Evolutionary conservation across 495 filamentous ascomycete species (phyloP), one percentile per base, ranked within the genome.

Genomic region (Penicillium chermesinum): DNA sequence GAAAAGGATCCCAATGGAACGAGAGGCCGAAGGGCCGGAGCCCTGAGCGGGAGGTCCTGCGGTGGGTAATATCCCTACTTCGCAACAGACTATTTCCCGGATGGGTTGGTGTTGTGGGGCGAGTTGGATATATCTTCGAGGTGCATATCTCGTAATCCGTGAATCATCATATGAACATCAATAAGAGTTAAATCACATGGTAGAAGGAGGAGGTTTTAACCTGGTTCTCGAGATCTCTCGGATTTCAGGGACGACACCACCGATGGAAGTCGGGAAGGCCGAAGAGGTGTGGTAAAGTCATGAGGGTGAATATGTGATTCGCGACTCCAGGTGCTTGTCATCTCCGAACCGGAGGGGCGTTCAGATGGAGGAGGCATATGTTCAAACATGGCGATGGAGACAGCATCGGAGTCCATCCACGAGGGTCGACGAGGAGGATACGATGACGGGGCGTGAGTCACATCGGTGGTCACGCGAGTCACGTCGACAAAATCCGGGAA

Each of bases 371-470:
- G 34, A 0, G 53, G 50, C 1, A 57, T 57, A 42, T 73, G 70
- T 43, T 73, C 69, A 48, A 73, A 73, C 62, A 73, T 69, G 46
- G 70, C 72, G 42, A 72, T 70, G 7, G 64, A 72, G 47, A 75
- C 52, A 40, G 65, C 69, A 18, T 71, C 70, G 3, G 56, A 44
- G 38, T 73, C 66, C 66, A 71, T 67, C 49, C 59, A 66, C 14
- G 61, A 57, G 14, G 63, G 65, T 1, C 61, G 2, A 48, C 57
- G 8, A 52, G 48, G 16, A 42, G 20, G 16, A 50, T 49, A 2
- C 59, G 57, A 37, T 30, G 69, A 57, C 2, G 62, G 42, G 6
- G 70, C 64, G 46, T 69, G 72, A 22, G 72, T 75, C 1, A 73
- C 27, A 38, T 75, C 72, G 7, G 70, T 63, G 16, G 70, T 67